phyloP scores from a whole-genome alignment of 2,329 filamentous ascomycete species.

The Corynespora cassiicola region DNA sequence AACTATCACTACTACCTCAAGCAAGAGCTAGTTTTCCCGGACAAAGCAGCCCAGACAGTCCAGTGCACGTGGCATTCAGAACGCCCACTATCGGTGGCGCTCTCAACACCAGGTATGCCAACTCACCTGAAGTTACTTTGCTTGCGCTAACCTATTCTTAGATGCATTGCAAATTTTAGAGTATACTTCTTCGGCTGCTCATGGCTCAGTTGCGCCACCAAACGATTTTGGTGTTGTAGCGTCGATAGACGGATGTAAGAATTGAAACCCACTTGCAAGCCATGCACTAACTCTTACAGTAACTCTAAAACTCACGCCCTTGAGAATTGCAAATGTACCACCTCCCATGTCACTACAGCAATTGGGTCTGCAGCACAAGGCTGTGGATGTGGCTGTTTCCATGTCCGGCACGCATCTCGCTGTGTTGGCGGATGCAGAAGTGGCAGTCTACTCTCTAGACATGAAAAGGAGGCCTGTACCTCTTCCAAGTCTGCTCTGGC shows the following conservation, averaged over 20 bases:
- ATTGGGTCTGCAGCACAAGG: conserved; percentile 65
- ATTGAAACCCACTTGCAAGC: not conserved
- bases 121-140: not conserved
- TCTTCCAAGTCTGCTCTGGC: conserved; percentile 54
- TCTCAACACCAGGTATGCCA: conserved; percentile 48
- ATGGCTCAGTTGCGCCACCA: conserved; percentile 73
- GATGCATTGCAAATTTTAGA: conserved; percentile 66
- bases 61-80: conserved; percentile 79
- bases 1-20: conserved; percentile 99
- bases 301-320: conserved; percentile 81
- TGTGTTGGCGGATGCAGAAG: conserved; percentile 70
- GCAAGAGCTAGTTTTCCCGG: conserved; percentile 70
- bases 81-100: conserved; percentile 73
- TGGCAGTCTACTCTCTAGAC: conserved; percentile 76
- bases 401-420: conserved; percentile 59
- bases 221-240: conserved; percentile 80
- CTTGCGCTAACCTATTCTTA: conserved; percentile 18
- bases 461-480: conserved; percentile 60
- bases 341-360: conserved; percentile 92
- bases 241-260: conserved; percentile 79
- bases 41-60: conserved; percentile 17
- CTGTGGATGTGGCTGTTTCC: conserved; percentile 77
- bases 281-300: conserved; percentile 39
- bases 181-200: conserved; percentile 69
- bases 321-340: conserved; percentile 83